Evolutionary conservation across 2,329 filamentous ascomycete genomes (phyloP).

Genomic region (Tolypocladium endophyticum): DNA sequence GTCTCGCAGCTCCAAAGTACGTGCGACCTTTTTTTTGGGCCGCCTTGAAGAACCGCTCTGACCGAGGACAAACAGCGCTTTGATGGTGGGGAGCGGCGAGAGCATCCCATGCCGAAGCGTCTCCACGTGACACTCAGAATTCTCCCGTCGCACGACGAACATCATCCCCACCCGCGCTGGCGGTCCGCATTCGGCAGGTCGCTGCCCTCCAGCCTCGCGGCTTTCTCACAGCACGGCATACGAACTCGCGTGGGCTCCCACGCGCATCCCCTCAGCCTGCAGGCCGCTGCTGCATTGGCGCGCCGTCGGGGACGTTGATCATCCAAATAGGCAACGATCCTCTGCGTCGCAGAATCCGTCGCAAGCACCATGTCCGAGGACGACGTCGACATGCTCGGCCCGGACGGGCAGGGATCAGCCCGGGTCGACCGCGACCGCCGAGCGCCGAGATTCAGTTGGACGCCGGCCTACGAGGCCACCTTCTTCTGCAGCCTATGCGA

Average conservation of each 20-base stretch:
- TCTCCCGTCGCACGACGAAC: not conserved
- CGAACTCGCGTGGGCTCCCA: not conserved
- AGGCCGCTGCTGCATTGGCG: not conserved
- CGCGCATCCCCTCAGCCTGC: not conserved
- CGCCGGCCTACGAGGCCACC: conserved; percentile 45
- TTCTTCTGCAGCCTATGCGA: conserved; percentile 52
- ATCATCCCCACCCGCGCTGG: not conserved
- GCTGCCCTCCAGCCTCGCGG: not conserved
- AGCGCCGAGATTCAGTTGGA: conserved; percentile 50
- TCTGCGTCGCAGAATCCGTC: not conserved
- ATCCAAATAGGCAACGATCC: not conserved
- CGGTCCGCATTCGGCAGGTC: not conserved
- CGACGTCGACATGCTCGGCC: conserved; percentile 24
- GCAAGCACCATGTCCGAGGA: conserved; percentile 25
- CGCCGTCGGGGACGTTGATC: not conserved
- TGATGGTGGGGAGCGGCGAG: not conserved
- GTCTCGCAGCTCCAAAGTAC: no score
- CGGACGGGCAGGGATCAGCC: conserved; percentile 20
- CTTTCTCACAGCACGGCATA: not conserved
- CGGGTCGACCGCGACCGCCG: conserved; percentile 28
- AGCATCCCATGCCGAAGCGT: not conserved
- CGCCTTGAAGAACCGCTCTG: not conserved
- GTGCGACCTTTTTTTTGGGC: not conserved
- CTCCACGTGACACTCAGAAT: not conserved
- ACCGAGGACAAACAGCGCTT: not conserved